phyloP scores from a whole-genome alignment of 2,329 filamentous ascomycete genomes.

The Ustilaginoidea virens region DNA sequence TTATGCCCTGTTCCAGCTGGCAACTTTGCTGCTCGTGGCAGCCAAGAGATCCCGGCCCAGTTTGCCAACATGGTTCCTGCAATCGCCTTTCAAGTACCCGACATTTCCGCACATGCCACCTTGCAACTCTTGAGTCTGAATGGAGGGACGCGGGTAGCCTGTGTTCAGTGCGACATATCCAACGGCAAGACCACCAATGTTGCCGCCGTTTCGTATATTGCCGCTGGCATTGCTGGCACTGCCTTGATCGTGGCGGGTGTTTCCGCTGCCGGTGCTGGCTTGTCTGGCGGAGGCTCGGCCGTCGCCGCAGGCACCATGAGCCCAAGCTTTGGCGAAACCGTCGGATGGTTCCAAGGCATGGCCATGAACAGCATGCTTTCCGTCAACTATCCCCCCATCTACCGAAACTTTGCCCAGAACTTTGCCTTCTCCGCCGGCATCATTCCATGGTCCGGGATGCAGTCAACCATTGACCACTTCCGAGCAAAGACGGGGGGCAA shows the following conservation, averaged over 20 bases:
- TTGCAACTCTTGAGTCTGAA: slow-evolving; percentile 54
- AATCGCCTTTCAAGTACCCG: slow-evolving; percentile 82
- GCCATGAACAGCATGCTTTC: slow-evolving; percentile 95
- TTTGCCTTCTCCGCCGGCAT: slow-evolving; percentile 85
- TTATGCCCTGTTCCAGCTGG: slow-evolving; percentile 77
- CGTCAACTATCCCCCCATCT: slow-evolving; percentile 73
- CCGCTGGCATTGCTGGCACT: slow-evolving; percentile 71
- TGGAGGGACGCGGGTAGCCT: slow-evolving; percentile 52
- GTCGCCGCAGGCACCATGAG: slow-evolving; percentile 51
- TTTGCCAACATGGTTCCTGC: slow-evolving; percentile 65
- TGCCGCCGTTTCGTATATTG: slow-evolving; percentile 66
- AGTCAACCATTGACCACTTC: slow-evolving; percentile 72
- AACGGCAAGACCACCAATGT: slow-evolving; percentile 76
- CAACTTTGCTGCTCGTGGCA: slow-evolving; percentile 56
- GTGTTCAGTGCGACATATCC: slow-evolving; percentile 63
- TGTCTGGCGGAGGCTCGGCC: slow-evolving; percentile 32
- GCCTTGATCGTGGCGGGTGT: slow-evolving; percentile 61
- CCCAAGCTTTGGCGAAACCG: slow-evolving; percentile 72
- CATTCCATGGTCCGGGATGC: slow-evolving; percentile 68
- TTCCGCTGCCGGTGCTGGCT: slow-evolving; percentile 48
- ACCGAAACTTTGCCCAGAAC: slow-evolving; percentile 80
- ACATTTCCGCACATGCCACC: slow-evolving; percentile 75
- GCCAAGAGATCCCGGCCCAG: slow-evolving; percentile 52
- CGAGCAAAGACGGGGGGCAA: slow-evolving; percentile 71
- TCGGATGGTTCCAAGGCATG: slow-evolving; percentile 85